A percentile compares a stretch with the other conserved stretches of the same genome.
phyloP scores from a whole-genome alignment of 1,284 basidiomycete species.

The Agroathelia rolfsii region DNA sequence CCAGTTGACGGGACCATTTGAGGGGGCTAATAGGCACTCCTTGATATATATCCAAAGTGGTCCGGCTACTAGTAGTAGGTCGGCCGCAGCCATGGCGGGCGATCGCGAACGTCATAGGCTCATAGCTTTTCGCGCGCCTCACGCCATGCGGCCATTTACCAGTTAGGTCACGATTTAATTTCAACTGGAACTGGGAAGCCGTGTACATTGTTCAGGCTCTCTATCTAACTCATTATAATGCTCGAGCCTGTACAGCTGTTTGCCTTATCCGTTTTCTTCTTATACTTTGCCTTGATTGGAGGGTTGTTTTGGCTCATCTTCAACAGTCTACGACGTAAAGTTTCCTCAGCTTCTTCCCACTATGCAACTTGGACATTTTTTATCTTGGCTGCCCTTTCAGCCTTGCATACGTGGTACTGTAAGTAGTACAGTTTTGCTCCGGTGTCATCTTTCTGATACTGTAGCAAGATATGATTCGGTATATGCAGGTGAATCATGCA shows the following conservation, averaged over 20 bases:
- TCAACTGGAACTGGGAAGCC: too few relatives aligned
- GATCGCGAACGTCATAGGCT: too few relatives aligned
- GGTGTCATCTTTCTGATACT: slow-evolving; percentile 1
- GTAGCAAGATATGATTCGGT: slow-evolving; percentile 41
- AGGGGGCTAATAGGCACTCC: too few relatives aligned
- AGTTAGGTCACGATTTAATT: too few relatives aligned
- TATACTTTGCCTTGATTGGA: slow-evolving; percentile 38
- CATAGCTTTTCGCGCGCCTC: too few relatives aligned
- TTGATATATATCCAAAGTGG: too few relatives aligned
- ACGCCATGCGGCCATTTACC: too few relatives aligned
- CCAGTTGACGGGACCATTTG: too few relatives aligned
- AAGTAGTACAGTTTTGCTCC: slow-evolving; percentile 19
- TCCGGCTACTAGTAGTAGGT: too few relatives aligned
- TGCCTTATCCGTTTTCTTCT: slow-evolving; percentile 33
- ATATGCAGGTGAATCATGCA: slow-evolving; percentile 33
- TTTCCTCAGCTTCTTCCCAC: slow-evolving; percentile 20
- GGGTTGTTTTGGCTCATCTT: slow-evolving; percentile 28
- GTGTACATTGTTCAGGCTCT: too few relatives aligned
- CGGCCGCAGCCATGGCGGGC: too few relatives aligned
- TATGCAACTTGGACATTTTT: too few relatives aligned
- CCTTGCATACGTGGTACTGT: slow-evolving; percentile 57
- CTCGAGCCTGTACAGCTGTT: slow-evolving; percentile 17
- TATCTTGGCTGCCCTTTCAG: slow-evolving; percentile 28
- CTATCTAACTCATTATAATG: neutral
- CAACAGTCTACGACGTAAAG: slow-evolving; percentile 17